Conservation (phyloP, 352 stramenopile species). For the Phytopythium litorale region DNA sequence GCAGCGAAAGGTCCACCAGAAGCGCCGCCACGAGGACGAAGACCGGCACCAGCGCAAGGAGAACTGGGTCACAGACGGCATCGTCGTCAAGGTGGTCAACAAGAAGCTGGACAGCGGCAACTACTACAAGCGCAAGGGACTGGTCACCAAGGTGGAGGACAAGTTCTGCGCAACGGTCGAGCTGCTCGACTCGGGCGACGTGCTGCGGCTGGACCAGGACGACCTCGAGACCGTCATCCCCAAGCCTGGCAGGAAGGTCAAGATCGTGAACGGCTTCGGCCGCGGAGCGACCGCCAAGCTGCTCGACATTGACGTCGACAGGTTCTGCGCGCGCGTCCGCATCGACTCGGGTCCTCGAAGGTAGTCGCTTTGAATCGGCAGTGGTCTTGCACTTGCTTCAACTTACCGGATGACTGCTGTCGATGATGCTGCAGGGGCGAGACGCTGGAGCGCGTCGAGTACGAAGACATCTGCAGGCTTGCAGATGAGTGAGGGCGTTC, state of each 20-base stretch:
- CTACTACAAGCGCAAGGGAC: slow-evolving; percentile 90
- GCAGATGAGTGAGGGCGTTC: slow-evolving; percentile 26
- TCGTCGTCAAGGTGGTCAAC: slow-evolving; percentile 94
- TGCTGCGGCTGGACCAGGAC: slow-evolving; percentile 83
- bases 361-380: slow-evolving; percentile 13
- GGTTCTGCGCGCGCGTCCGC: slow-evolving; percentile 63
- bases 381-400: not conserved
- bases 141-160: slow-evolving; percentile 73
- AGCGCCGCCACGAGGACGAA: slow-evolving; percentile 37
- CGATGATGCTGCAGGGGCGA: slow-evolving; percentile 34
- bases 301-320: slow-evolving; percentile 64
- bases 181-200: slow-evolving; percentile 77
- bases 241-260: slow-evolving; percentile 57
- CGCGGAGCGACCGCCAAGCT: slow-evolving; percentile 56
- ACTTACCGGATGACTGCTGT: slow-evolving; percentile 3
- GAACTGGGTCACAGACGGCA: slow-evolving; percentile 89
- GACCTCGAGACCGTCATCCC: slow-evolving; percentile 90
- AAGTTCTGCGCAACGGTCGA: slow-evolving; percentile 79
- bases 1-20: slow-evolving; percentile 29
- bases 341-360: slow-evolving; percentile 57
- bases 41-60: slow-evolving; percentile 53
- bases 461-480: slow-evolving; percentile 81
- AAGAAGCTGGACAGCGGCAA: slow-evolving; percentile 86
- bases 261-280: slow-evolving; percentile 73
- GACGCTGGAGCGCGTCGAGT: slow-evolving; percentile 67